A percentile compares a stretch with the other conserved stretches of the same genome.
Conservation (phyloP, 345 rosid species). For the Excoecaria cochinchinensis region DNA sequence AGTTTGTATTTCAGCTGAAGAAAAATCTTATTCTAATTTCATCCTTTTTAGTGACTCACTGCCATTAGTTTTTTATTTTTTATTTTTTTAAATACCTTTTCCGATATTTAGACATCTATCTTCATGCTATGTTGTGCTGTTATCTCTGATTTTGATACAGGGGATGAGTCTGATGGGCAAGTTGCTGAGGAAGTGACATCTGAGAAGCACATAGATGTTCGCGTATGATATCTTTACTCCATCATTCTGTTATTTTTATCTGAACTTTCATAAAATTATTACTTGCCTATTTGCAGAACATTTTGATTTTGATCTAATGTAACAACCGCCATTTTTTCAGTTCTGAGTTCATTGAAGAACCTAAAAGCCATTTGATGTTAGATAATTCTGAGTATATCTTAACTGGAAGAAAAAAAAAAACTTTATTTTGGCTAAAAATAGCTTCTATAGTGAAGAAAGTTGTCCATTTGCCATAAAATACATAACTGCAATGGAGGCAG, state of each 20-base stretch:
- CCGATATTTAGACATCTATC: background rate
- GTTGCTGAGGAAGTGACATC: constrained; percentile 22
- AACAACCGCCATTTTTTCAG: background rate
- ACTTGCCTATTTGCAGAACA: background rate
- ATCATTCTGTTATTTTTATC: background rate
- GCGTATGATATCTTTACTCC: constrained; percentile 30
- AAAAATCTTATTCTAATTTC: background rate
- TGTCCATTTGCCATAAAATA: background rate
- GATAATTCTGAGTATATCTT: background rate
- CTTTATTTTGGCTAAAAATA: background rate
- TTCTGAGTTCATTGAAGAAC: background rate
- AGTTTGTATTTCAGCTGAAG: background rate
- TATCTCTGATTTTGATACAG: constrained; percentile 32
- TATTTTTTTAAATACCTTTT: background rate
- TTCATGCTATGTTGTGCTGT: no score
- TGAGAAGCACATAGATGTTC: constrained; percentile 35
- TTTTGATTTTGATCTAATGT: no score
- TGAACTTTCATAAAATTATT: background rate
- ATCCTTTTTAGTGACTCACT: background rate
- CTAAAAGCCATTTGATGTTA: background rate
- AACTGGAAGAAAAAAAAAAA: background rate
- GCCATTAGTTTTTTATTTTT: background rate
- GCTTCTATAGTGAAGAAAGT: background rate
- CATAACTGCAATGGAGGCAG: background rate
- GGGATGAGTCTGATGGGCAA: constrained; percentile 32